These are phyloP conservation scores for Rhizopogon vinicolor DNA, from an alignment of 768 basidiomycete genomes.

Conservation along the genomic window DNA sequence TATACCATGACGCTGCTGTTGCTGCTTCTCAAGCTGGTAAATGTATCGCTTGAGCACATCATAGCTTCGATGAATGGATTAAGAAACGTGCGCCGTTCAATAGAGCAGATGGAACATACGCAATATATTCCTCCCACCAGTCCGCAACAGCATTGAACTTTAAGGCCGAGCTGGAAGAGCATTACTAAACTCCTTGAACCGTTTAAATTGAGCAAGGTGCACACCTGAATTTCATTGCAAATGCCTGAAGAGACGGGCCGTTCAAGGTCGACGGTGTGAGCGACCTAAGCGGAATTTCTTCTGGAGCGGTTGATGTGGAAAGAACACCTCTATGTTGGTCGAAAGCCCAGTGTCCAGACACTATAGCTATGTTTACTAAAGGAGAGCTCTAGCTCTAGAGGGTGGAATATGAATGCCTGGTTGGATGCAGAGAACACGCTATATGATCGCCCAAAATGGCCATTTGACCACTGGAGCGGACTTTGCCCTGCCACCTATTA, in stretches of 20 bases:
- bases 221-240: conserved; percentile 34
- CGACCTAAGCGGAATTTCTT: conserved; percentile 23
- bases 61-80: conserved; percentile 45
- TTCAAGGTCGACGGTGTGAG: not conserved
- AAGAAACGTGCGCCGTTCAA: not conserved
- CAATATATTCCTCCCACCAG: conserved; percentile 91
- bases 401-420: too few species aligned
- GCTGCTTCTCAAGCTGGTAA: conserved; percentile 81
- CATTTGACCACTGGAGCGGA: too few species aligned
- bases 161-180: conserved; percentile 58
- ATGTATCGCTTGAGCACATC: conserved; percentile 80
- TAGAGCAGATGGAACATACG: conserved; percentile 42
- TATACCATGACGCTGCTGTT: conserved; percentile 41
- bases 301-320: conserved; percentile 6
- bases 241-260: conserved; percentile 1
- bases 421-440: too few species aligned
- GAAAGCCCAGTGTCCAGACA: not conserved
- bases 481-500: too few species aligned
- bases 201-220: not conserved
- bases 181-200: not conserved
- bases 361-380: not conserved
- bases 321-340: not conserved
- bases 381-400: not conserved
- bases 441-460: too few species aligned
- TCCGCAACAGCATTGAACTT: conserved; percentile 91